These are phyloP conservation scores for Botryotinia calthae DNA, from an alignment of 2,329 filamentous ascomycete genomes.

Conservation along the genomic window DNA sequence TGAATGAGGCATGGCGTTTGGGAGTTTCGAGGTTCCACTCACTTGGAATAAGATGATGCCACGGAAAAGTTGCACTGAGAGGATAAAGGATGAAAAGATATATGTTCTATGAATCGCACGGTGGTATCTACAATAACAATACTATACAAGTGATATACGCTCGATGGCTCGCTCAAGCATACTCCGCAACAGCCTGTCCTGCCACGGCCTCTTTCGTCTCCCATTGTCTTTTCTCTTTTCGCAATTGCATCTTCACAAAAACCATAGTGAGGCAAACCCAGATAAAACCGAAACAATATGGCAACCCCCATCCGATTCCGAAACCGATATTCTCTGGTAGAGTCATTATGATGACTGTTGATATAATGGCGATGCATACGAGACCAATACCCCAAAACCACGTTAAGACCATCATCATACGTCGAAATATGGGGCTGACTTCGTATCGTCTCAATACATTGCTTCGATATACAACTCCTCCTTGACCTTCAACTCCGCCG, in stretches of 20 bases:
- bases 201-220: slow-evolving; percentile 22
- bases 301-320: slow-evolving; percentile 35
- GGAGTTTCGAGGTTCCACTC: neutral
- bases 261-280: slow-evolving; percentile 26
- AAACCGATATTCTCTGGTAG: slow-evolving; percentile 31
- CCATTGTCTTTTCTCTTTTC: slow-evolving; percentile 29
- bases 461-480: slow-evolving; percentile 30
- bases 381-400: slow-evolving; percentile 38
- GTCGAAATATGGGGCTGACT: slow-evolving; percentile 30
- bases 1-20: neutral
- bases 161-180: slow-evolving; percentile 1
- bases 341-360: slow-evolving; percentile 32
- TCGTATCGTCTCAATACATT: slow-evolving; percentile 33
- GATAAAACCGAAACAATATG: slow-evolving; percentile 27
- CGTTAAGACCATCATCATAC: slow-evolving; percentile 31
- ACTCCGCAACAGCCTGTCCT: slow-evolving; percentile 18
- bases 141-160: neutral
- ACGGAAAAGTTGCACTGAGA: neutral
- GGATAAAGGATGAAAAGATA: neutral
- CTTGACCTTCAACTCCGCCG: slow-evolving; percentile 33
- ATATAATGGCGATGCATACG: slow-evolving; percentile 29
- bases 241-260: slow-evolving; percentile 28
- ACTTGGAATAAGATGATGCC: neutral
- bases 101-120: neutral
- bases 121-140: slow-evolving; percentile 6